Percentiles rank a stretch among this genome's conserved stretches.
Evolutionary conservation across 2,329 filamentous ascomycete genomes (phyloP).

Genomic region (Nothopassalora personata): DNA sequence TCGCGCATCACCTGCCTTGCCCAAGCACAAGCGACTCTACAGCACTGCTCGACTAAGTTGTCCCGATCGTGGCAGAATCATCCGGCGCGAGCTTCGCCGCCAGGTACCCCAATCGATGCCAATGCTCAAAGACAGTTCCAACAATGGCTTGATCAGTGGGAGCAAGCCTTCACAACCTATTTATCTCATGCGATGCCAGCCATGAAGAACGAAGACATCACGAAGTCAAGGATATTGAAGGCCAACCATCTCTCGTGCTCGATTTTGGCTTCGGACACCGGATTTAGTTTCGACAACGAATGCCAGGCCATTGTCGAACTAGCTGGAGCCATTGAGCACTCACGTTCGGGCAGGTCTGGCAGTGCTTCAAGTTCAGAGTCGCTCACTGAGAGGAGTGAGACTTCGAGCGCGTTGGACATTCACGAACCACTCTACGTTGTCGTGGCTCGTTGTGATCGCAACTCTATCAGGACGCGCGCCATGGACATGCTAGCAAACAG

Average conservation of each 20-base stretch:
- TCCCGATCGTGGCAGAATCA: conserved; percentile 18
- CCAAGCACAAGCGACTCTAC: conserved; percentile 31
- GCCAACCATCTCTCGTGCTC: conserved; percentile 31
- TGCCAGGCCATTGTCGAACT: conserved; percentile 31
- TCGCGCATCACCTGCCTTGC: conserved; percentile 24
- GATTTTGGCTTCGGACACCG: conserved; percentile 26
- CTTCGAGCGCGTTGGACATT: conserved; percentile 20
- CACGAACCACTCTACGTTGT: conserved; percentile 26
- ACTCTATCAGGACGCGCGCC: conserved; percentile 14
- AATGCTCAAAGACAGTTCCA: conserved; percentile 20
- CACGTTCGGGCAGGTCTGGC: conserved; percentile 7
- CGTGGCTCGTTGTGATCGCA: conserved; percentile 20
- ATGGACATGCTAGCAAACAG: conserved; percentile 13
- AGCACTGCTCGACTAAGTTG: conserved; percentile 28
- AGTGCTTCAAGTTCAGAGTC: conserved; percentile 9
- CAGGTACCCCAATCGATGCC: conserved; percentile 15
- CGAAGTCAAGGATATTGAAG: conserved; percentile 28
- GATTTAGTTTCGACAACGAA: conserved; percentile 23
- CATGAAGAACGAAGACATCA: conserved; percentile 27
- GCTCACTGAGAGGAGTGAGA: conserved; percentile 4
- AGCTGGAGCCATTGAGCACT: conserved; percentile 21
- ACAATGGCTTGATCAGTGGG: conserved; percentile 31
- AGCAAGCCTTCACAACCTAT: conserved; percentile 28
- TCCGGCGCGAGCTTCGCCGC: conserved; percentile 14
- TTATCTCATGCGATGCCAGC: conserved; percentile 24